A percentile compares a stretch with the other conserved stretches of the same genome.
Evolutionary conservation across 106 monocot species (phyloP).

Genomic region (Cymbidium sinense): DNA sequence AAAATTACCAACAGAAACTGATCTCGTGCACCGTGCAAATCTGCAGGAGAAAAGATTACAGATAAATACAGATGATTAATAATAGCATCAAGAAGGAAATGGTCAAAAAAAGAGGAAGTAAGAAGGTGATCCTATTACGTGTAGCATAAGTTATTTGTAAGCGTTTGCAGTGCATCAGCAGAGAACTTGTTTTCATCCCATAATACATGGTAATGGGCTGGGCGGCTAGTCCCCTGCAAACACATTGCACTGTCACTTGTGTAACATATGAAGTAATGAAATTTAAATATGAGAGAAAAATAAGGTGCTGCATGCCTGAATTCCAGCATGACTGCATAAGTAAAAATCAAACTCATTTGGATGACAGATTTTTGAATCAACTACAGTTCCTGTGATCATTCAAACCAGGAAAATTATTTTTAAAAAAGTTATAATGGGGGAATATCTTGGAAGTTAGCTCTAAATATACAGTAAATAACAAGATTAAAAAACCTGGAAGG

Average conservation of each 20-base stretch:
- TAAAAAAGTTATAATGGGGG: neutral
- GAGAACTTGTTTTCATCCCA: slow-evolving; percentile 16
- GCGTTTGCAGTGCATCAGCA: slow-evolving; percentile 13
- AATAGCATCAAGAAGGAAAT: neutral
- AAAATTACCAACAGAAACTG: slow-evolving; percentile 75
- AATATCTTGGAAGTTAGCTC: neutral
- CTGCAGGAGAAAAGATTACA: slow-evolving; percentile 26
- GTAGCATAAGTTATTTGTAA: slow-evolving; percentile 13
- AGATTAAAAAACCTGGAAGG: slow-evolving; percentile 38
- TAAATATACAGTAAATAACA: neutral
- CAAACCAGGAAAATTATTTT: neutral
- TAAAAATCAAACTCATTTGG: slow-evolving; percentile 70
- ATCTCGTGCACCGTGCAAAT: slow-evolving; percentile 81
- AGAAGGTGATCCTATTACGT: slow-evolving; percentile 1
- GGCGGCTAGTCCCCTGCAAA: slow-evolving; percentile 6
- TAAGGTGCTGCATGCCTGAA: slow-evolving; percentile 26
- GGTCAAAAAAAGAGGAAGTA: neutral
- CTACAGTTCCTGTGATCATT: slow-evolving; percentile 43
- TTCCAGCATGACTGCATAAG: slow-evolving; percentile 68
- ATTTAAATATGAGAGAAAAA: neutral
- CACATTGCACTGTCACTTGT: neutral
- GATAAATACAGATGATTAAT: neutral
- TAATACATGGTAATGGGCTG: slow-evolving; percentile 12
- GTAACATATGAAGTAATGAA: neutral
- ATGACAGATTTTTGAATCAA: slow-evolving; percentile 62